These are phyloP conservation scores for Lepiota venenata DNA, from an alignment of 768 basidiomycete species.

Conservation along the genomic window DNA sequence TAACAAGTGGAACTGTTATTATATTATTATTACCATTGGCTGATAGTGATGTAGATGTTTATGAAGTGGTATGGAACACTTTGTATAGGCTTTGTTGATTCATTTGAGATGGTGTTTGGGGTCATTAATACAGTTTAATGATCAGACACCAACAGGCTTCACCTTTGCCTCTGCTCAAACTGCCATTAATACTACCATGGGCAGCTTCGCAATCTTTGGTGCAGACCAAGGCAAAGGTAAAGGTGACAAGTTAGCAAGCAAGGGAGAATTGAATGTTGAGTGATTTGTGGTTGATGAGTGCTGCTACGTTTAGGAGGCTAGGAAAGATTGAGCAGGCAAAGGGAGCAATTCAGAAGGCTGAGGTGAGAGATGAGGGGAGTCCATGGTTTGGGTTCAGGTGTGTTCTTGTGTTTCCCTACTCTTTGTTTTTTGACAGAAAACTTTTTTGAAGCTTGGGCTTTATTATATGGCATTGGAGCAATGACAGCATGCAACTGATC, in stretches of 20 bases:
- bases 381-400: conserved; percentile 97
- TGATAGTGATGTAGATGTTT: conserved; percentile 51
- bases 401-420: too few relatives aligned
- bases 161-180: conserved; percentile 39
- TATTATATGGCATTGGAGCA: too few relatives aligned
- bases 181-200: conserved; percentile 42
- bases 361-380: conserved; percentile 82
- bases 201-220: too few relatives aligned
- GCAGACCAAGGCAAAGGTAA: too few relatives aligned
- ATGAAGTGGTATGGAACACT: conserved; percentile 56
- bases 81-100: conserved; percentile 76
- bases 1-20: too few relatives aligned
- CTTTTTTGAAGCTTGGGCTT: too few relatives aligned
- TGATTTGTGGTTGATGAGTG: conserved; percentile 90
- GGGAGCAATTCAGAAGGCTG: conserved; percentile 93
- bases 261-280: conserved; percentile 71
- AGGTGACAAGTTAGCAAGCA: conserved; percentile 39
- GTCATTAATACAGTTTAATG: conserved; percentile 39
- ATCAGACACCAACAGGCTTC: conserved; percentile 35
- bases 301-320: conserved; percentile 87
- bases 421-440: too few relatives aligned
- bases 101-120: conserved; percentile 69
- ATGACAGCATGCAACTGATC: too few relatives aligned
- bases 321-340: conserved; percentile 89
- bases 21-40: too few relatives aligned